These are phyloP conservation scores for Emydomyces testavorans DNA, from an alignment of 2,329 filamentous ascomycete species.

Conservation along the genomic window DNA sequence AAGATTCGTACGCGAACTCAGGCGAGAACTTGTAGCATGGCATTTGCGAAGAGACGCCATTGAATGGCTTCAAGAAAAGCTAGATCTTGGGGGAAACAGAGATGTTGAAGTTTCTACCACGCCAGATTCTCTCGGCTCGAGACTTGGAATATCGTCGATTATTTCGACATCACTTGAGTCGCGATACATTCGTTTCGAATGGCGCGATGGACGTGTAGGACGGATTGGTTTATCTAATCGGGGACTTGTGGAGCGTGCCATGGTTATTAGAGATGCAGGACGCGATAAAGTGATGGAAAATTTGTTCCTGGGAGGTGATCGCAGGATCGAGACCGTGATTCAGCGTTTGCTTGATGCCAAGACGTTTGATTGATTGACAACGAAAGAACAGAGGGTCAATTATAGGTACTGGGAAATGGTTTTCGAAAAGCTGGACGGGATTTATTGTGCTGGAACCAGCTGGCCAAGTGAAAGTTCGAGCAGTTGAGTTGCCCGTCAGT, in stretches of 20 bases:
- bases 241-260: slow-evolving; percentile 33
- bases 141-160: slow-evolving; percentile 29
- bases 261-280: slow-evolving; percentile 33
- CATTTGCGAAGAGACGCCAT: slow-evolving; percentile 32
- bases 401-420: too few species aligned
- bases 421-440: too few species aligned
- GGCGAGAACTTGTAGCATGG: slow-evolving; percentile 34
- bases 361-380: not conserved
- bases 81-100: slow-evolving; percentile 21
- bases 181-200: slow-evolving; percentile 34
- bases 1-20: slow-evolving; percentile 29
- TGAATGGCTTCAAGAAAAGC: slow-evolving; percentile 24
- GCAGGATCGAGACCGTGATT: slow-evolving; percentile 27
- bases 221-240: slow-evolving; percentile 33
- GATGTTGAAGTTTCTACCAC: not conserved
- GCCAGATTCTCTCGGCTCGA: slow-evolving; percentile 12
- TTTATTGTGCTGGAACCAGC: not conserved
- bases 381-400: not conserved
- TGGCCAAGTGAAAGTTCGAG: not conserved
- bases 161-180: slow-evolving; percentile 30
- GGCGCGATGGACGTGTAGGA: slow-evolving; percentile 35
- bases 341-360: slow-evolving; percentile 21
- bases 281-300: slow-evolving; percentile 30
- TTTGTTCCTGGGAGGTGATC: slow-evolving; percentile 26
- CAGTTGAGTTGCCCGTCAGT: too few species aligned